Evolutionary conservation across 2,329 filamentous ascomycete species (phyloP).

Genomic region (Neurospora sp.): DNA sequence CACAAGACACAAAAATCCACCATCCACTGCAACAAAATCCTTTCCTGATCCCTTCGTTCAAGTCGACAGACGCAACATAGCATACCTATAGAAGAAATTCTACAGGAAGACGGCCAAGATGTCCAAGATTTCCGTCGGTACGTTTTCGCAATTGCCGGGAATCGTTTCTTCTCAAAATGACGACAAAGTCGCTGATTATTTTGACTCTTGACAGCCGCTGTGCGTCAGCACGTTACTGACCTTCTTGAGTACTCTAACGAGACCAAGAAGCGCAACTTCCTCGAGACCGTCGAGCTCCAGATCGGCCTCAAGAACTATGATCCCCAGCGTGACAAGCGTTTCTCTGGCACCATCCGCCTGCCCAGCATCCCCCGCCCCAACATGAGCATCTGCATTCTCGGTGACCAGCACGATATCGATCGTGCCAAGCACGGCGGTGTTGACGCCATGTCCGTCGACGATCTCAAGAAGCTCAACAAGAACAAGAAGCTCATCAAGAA

Average conservation of each 20-base stretch:
- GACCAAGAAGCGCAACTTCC: conserved; percentile 97
- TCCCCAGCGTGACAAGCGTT: conserved; percentile 98
- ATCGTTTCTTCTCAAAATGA: background rate
- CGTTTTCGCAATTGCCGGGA: conserved; percentile 17
- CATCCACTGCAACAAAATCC: conserved; percentile 10
- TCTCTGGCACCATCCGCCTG: conserved; percentile 97
- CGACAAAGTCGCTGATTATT: background rate
- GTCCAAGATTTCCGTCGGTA: conserved; percentile 78
- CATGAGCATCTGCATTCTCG: conserved; percentile 74
- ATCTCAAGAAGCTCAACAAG: conserved; percentile 99
- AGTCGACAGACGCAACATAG: conserved; percentile 32
- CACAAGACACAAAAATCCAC: conserved; percentile 11
- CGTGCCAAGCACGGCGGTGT: conserved; percentile 98
- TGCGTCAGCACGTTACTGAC: conserved; percentile 87
- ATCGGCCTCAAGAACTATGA: conserved; percentile 99
- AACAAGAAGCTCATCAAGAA: conserved; percentile 99
- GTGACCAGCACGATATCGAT: conserved; percentile 93
- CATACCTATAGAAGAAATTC: conserved; percentile 68
- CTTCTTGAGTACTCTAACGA: conserved; percentile 86
- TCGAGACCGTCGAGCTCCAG: conserved; percentile 67
- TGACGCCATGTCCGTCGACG: conserved; percentile 96
- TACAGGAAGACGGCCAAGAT: conserved; percentile 84
- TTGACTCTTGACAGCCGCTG: conserved; percentile 53
- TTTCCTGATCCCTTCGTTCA: conserved; percentile 6
- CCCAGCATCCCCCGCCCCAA: conserved; percentile 82